These are phyloP conservation scores for Centrapalus pauciflorus DNA, from an alignment of 129 eudicot species.

Conservation along the genomic window DNA sequence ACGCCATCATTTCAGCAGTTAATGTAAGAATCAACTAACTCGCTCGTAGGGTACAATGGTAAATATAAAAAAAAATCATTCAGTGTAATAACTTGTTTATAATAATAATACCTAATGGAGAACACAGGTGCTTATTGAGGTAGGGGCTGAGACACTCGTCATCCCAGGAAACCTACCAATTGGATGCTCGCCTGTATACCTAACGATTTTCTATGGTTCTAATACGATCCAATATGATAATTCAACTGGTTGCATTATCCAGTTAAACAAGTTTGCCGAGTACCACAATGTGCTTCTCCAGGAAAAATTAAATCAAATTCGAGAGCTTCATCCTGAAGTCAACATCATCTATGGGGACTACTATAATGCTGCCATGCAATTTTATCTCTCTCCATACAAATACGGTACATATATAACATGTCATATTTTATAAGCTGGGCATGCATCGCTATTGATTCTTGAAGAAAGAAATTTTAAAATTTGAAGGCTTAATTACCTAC, in stretches of 20 bases:
- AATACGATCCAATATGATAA: constrained; percentile 29
- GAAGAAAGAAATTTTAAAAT: background rate
- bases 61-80: background rate
- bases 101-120: too few species aligned
- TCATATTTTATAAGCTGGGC: background rate
- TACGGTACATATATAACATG: constrained; percentile 28
- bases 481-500: background rate
- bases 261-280: constrained; percentile 31
- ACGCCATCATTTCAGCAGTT: constrained; percentile 31
- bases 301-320: constrained; percentile 25
- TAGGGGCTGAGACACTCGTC: constrained; percentile 40
- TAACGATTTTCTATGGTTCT: constrained; percentile 19
- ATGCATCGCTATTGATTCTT: background rate
- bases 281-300: constrained; percentile 39
- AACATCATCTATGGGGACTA: constrained; percentile 47
- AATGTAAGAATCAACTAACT: constrained; percentile 22
- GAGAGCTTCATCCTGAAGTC: constrained; percentile 37
- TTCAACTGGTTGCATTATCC: constrained; percentile 36
- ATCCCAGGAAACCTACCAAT: constrained; percentile 53
- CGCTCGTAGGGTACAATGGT: background rate
- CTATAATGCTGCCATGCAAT: constrained; percentile 40
- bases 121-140: constrained; percentile 34
- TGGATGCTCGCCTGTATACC: constrained; percentile 40
- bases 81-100: background rate
- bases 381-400: constrained; percentile 33